Evolutionary conservation across 257 asterid species (phyloP).

Genomic region (Schizonepeta tenuifolia): DNA sequence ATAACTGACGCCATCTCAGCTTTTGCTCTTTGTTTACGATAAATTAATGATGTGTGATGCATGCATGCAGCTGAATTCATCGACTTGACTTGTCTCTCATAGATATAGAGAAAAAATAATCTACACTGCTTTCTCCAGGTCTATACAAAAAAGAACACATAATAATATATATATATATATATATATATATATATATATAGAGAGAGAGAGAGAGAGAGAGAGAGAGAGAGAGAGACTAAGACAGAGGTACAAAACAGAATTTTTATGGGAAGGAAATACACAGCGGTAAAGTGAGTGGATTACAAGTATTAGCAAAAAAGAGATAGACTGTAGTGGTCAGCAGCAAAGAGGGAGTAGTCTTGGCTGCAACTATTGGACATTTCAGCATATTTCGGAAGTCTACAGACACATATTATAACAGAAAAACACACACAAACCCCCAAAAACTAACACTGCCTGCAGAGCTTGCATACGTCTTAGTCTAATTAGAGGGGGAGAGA

Average conservation of each 20-base stretch:
- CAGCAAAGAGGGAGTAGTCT: constrained; percentile 27
- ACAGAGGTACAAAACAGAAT: no score
- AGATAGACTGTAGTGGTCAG: constrained; percentile 24
- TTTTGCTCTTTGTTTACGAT: constrained; percentile 3
- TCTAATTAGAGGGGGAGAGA: background rate
- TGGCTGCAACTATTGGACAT: constrained; percentile 48
- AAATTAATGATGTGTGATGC: constrained; percentile 34
- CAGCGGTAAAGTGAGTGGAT: constrained; percentile 12
- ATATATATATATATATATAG: background rate
- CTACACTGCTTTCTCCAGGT: constrained; percentile 33
- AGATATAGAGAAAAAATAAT: background rate
- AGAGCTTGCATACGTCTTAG: background rate
- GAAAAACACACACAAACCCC: constrained; percentile 31
- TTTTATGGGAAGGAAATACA: constrained; percentile 33
- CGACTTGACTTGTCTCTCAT: constrained; percentile 44
- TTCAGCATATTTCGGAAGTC: constrained; percentile 39
- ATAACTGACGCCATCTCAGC: constrained; percentile 14
- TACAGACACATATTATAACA: constrained; percentile 49
- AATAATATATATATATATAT: background rate
- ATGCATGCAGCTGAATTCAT: constrained; percentile 37
- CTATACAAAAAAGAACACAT: constrained; percentile 34
- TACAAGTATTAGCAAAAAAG: constrained; percentile 26
- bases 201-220: background rate
- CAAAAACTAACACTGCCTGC: constrained; percentile 23
- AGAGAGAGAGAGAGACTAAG: constrained; percentile 4